phyloP scores from a whole-genome alignment of 2,329 filamentous ascomycete species.

The Knoxdaviesia proteae region DNA sequence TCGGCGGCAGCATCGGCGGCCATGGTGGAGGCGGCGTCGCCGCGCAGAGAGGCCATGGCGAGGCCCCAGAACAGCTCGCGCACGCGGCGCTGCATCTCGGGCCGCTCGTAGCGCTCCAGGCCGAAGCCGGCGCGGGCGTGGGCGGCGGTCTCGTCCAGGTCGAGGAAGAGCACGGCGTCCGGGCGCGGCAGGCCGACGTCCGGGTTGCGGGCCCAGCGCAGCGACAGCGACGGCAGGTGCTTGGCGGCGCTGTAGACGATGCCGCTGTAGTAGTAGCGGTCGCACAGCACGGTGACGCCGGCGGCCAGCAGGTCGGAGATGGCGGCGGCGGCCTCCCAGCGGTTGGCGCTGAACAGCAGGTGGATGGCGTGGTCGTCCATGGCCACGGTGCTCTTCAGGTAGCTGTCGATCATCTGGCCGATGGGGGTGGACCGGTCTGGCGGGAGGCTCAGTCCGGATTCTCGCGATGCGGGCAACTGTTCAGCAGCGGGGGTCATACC shows the following conservation, averaged over 20 bases:
- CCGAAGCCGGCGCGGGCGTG: constrained; percentile 69
- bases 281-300: constrained; percentile 63
- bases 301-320: constrained; percentile 32
- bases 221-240: constrained; percentile 42
- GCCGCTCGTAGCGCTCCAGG: constrained; percentile 70
- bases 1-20: constrained; percentile 1
- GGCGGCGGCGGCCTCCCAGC: constrained; percentile 49
- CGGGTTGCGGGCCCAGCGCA: constrained; percentile 66
- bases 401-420: constrained; percentile 69
- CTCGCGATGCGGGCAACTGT: background rate
- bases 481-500: constrained; percentile 17
- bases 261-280: constrained; percentile 89
- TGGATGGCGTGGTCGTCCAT: constrained; percentile 82
- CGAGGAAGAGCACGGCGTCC: constrained; percentile 73
- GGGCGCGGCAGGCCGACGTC: constrained; percentile 75
- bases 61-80: constrained; percentile 48
- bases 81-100: constrained; percentile 63
- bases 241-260: constrained; percentile 89
- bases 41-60: constrained; percentile 16
- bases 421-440: constrained; percentile 66
- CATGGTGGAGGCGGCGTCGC: constrained; percentile 2
- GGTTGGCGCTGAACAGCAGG: constrained; percentile 73
- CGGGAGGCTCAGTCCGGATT: background rate
- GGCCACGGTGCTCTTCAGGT: constrained; percentile 50
- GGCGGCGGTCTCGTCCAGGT: constrained; percentile 55